Percentiles rank a stretch among this genome's conserved stretches.
These are phyloP conservation scores for Pseudohyphozyma bogoriensis DNA, from an alignment of 768 basidiomycete genomes.

Conservation along the genomic window DNA sequence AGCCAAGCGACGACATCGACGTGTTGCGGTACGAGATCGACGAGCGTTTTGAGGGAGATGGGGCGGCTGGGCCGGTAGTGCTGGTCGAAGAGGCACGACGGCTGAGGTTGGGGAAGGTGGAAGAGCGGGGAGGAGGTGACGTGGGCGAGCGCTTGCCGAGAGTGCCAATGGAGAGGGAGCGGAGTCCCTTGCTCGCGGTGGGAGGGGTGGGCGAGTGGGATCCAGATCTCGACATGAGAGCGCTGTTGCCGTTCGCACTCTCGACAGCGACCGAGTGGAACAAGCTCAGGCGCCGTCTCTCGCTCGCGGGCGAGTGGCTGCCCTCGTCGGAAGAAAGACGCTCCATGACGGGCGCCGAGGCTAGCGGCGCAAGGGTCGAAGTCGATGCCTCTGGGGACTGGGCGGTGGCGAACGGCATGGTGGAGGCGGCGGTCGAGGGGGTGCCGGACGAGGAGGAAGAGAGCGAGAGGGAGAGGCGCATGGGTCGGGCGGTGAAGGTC, in stretches of 20 bases:
- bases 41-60: constrained; percentile 14
- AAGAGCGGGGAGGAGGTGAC: neutral
- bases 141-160: neutral
- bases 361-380: constrained; percentile 1
- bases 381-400: neutral
- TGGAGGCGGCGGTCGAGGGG: constrained; percentile 13
- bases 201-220: neutral
- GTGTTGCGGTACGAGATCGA: constrained; percentile 26
- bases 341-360: neutral
- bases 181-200: constrained; percentile 9
- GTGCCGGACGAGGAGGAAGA: constrained; percentile 16
- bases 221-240: neutral
- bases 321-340: constrained; percentile 13
- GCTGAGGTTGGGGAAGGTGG: neutral
- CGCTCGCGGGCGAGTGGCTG: constrained; percentile 6
- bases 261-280: constrained; percentile 22
- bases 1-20: neutral
- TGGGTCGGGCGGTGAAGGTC: constrained; percentile 4
- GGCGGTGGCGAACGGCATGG: neutral
- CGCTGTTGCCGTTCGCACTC: neutral
- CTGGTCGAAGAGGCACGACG: neutral
- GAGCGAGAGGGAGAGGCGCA: constrained; percentile 28
- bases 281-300: constrained; percentile 22
- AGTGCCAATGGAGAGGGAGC: constrained; percentile 25
- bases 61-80: neutral